Percentiles rank a stretch among this genome's conserved stretches.
Conservation (phyloP, 2,329 filamentous ascomycete species). For the Cercospora sp. region DNA sequence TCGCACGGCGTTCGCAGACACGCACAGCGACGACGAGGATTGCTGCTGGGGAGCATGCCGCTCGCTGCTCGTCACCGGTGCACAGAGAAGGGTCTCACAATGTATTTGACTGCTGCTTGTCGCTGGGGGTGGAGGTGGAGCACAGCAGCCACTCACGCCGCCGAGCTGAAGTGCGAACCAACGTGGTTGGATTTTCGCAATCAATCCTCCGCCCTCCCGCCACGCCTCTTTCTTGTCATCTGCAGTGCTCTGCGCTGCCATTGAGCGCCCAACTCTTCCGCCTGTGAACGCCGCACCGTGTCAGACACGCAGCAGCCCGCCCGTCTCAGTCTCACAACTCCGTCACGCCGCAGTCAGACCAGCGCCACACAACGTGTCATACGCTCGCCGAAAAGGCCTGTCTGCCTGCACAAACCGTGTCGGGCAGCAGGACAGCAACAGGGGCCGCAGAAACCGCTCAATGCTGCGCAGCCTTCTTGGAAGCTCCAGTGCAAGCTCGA, state of each 20-base stretch:
- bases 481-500: conserved; percentile 4
- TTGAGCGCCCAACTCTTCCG: neutral
- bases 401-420: neutral
- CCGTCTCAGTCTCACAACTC: neutral
- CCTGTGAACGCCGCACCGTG: neutral
- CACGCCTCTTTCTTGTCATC: neutral
- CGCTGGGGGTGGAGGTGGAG: neutral
- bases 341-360: neutral
- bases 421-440: neutral
- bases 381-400: neutral
- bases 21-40: neutral
- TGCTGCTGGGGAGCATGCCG: neutral
- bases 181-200: neutral
- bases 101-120: neutral
- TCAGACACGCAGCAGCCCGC: neutral
- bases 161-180: neutral
- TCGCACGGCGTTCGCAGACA: neutral
- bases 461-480: neutral
- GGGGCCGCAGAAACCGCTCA: neutral
- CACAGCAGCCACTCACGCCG: neutral
- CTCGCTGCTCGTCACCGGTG: neutral
- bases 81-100: neutral
- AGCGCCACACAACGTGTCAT: conserved; percentile 1
- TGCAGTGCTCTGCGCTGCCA: neutral
- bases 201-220: neutral